Evolutionary conservation across 805 yeast species (phyloP).

Genomic region (Clavispora fructus): DNA sequence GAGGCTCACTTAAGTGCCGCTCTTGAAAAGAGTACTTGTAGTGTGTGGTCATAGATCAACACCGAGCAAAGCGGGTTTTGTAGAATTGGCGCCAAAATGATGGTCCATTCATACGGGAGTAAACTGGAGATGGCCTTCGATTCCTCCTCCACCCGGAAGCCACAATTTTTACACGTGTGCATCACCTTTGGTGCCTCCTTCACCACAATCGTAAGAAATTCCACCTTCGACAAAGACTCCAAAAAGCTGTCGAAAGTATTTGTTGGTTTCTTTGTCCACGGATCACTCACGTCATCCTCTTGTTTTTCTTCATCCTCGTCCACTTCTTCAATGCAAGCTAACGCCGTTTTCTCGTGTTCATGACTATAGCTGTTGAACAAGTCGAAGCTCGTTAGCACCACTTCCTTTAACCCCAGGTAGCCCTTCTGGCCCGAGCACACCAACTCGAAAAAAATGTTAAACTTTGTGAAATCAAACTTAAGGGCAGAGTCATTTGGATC

Average conservation of each 20-base stretch:
- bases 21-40: constrained; percentile 9
- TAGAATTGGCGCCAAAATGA: constrained; percentile 15
- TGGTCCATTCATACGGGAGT: constrained; percentile 15
- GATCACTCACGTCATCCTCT: constrained; percentile 11
- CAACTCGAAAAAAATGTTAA: constrained; percentile 20
- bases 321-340: neutral
- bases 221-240: constrained; percentile 17
- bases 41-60: constrained; percentile 11
- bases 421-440: constrained; percentile 33
- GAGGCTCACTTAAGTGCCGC: neutral
- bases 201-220: constrained; percentile 20
- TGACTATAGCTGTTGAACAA: constrained; percentile 18
- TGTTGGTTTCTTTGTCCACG: constrained; percentile 17
- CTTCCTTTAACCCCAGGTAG: constrained; percentile 20
- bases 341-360: constrained; percentile 6
- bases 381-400: constrained; percentile 30
- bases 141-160: constrained; percentile 14
- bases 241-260: constrained; percentile 21
- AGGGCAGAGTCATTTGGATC: constrained; percentile 9
- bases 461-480: constrained; percentile 29
- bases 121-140: constrained; percentile 8
- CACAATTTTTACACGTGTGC: constrained; percentile 33
- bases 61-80: constrained; percentile 10
- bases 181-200: constrained; percentile 17
- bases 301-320: constrained; percentile 4